Percentiles rank a stretch among this genome's conserved stretches.
Conservation (phyloP, 1,284 basidiomycete genomes). For the Sanghuangporus sanghuang region DNA sequence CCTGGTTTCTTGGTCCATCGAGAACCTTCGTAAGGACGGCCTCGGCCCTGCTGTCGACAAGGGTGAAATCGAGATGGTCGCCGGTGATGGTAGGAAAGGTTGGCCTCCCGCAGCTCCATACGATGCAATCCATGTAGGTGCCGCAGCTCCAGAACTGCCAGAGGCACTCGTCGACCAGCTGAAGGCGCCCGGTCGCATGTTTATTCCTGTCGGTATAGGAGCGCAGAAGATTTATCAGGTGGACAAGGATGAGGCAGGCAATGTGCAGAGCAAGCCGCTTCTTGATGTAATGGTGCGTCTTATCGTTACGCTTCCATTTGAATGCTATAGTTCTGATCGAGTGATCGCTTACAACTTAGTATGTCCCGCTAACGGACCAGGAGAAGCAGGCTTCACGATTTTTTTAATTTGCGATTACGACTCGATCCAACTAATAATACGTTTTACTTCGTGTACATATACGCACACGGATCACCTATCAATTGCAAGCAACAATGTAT, state of each 20-base stretch:
- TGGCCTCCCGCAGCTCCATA: constrained; percentile 54
- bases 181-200: constrained; percentile 83
- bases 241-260: constrained; percentile 76
- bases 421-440: too few species aligned
- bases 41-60: constrained; percentile 46
- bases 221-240: constrained; percentile 67
- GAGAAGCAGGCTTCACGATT: constrained; percentile 5
- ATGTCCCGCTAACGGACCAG: constrained; percentile 38
- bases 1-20: constrained; percentile 64
- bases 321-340: background rate
- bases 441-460: too few species aligned
- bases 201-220: constrained; percentile 81
- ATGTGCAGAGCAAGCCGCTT: constrained; percentile 59
- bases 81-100: constrained; percentile 82
- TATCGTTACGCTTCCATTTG: background rate
- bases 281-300: constrained; percentile 77
- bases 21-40: constrained; percentile 71
- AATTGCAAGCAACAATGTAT: too few species aligned
- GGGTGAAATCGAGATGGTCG: constrained; percentile 56
- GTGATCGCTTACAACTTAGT: constrained; percentile 22
- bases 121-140: constrained; percentile 92
- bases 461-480: too few species aligned
- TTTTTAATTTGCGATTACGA: background rate
- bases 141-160: constrained; percentile 80
- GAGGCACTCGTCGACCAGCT: constrained; percentile 75